Conservation (phyloP, 805 yeast genomes). For the Jamesozyma hellenica region DNA sequence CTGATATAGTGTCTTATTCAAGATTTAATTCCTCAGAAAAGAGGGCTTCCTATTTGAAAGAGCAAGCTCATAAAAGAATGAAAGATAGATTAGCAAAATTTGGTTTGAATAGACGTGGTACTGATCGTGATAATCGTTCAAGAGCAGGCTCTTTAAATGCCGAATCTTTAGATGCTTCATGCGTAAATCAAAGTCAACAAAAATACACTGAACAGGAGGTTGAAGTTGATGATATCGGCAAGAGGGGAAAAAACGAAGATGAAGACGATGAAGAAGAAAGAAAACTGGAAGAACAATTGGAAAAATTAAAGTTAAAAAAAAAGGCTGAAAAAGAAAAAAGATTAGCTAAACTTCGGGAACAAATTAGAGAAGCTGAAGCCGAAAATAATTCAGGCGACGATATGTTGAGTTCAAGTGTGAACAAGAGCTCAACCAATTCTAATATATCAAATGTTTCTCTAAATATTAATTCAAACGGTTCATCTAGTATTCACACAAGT, state of each 20-base stretch:
- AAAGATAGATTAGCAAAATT: constrained; percentile 72
- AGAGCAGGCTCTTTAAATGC: constrained; percentile 1
- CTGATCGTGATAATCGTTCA: constrained; percentile 2
- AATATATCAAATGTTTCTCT: not conserved
- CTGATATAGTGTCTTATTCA: constrained; percentile 3
- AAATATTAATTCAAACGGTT: not conserved
- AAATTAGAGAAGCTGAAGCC: constrained; percentile 44
- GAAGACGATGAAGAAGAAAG: constrained; percentile 41
- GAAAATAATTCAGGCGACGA: constrained; percentile 28
- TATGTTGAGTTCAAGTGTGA: not conserved
- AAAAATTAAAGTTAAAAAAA: constrained; percentile 39
- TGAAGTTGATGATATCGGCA: not conserved
- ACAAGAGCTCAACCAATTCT: not conserved
- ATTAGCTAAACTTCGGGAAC: constrained; percentile 46
- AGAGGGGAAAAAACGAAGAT: constrained; percentile 1
- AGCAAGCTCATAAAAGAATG: constrained; percentile 76
- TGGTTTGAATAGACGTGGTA: constrained; percentile 46
- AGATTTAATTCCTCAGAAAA: constrained; percentile 44
- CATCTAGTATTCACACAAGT: no score
- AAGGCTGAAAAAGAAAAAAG: constrained; percentile 52
- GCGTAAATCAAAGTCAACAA: constrained; percentile 1
- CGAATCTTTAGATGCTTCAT: constrained; percentile 6
- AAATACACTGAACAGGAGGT: constrained; percentile 3
- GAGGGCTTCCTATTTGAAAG: constrained; percentile 70
- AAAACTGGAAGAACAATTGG: constrained; percentile 32